Evolutionary conservation across 192 early-diverging fungal species (phyloP).

Genomic region (Coemansia sp.): DNA sequence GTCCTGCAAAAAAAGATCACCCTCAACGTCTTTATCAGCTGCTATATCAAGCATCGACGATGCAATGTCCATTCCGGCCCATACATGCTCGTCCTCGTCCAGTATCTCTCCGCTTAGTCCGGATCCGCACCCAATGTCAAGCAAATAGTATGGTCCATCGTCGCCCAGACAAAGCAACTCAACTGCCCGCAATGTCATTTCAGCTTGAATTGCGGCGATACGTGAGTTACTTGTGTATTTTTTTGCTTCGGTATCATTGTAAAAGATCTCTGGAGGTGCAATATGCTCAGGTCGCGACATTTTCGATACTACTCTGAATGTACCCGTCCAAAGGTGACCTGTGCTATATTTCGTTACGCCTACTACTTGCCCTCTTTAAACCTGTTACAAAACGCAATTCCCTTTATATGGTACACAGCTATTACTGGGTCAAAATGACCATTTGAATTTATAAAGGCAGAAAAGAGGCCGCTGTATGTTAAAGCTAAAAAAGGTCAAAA

Average conservation of each 20-base stretch:
- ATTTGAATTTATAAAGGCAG: neutral
- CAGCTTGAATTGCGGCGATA: slow-evolving; percentile 89
- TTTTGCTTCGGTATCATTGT: slow-evolving; percentile 88
- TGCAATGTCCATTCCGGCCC: slow-evolving; percentile 97
- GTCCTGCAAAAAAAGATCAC: slow-evolving; percentile 94
- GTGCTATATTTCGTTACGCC: too few relatives aligned
- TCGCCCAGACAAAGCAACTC: slow-evolving; percentile 85
- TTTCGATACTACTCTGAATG: neutral
- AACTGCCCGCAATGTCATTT: slow-evolving; percentile 89
- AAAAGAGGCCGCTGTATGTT: too few relatives aligned
- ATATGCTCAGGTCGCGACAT: slow-evolving; percentile 97
- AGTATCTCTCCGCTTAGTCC: slow-evolving; percentile 94
- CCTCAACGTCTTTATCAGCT: slow-evolving; percentile 85
- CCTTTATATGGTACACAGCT: too few relatives aligned
- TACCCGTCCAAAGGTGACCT: neutral
- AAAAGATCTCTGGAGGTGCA: slow-evolving; percentile 97
- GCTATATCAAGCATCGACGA: slow-evolving; percentile 94
- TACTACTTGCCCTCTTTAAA: too few relatives aligned
- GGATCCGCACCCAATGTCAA: slow-evolving; percentile 98
- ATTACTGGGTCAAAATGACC: neutral
- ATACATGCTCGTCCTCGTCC: slow-evolving; percentile 92
- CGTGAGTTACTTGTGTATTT: slow-evolving; percentile 95
- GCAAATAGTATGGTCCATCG: slow-evolving; percentile 69
- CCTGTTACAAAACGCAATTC: too few relatives aligned
- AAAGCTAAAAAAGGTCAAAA: too few relatives aligned